Evolutionary conservation across 148 eudicot genomes (phyloP).

Genomic region (Rhododendron henanense): DNA sequence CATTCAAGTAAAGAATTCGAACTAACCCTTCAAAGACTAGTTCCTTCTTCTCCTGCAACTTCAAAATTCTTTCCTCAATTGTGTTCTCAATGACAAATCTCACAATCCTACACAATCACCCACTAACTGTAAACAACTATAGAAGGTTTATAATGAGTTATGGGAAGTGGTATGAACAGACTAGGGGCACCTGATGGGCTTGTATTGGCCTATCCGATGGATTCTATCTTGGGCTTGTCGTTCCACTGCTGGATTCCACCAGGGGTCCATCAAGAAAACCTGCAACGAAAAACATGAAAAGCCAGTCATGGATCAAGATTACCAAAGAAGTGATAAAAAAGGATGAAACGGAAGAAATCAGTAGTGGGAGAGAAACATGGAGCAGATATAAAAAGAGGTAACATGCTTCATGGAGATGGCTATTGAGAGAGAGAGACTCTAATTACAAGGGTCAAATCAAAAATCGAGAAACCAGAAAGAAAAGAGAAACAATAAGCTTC

Average conservation of each 20-base stretch:
- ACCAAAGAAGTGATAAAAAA: neutral
- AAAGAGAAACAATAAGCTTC: neutral
- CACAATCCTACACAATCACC: slow-evolving; percentile 48
- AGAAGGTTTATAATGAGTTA: neutral
- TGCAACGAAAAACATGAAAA: slow-evolving; percentile 10
- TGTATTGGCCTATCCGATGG: slow-evolving; percentile 87
- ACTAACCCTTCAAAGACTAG: slow-evolving; percentile 92
- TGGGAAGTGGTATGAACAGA: neutral
- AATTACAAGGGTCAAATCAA: neutral
- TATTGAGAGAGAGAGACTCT: neutral
- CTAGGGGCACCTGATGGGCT: slow-evolving; percentile 67
- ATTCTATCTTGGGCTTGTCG: slow-evolving; percentile 96
- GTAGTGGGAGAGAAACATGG: neutral
- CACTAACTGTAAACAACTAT: neutral
- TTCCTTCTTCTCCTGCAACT: slow-evolving; percentile 93
- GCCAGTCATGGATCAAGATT: neutral
- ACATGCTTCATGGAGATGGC: neutral
- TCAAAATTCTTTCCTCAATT: slow-evolving; percentile 84
- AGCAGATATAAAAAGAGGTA: neutral
- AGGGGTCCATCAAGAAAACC: slow-evolving; percentile 99
- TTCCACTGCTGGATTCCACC: slow-evolving; percentile 99
- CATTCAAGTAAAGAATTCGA: neutral
- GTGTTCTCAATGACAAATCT: slow-evolving; percentile 84
- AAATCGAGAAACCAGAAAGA: neutral
- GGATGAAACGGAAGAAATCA: neutral